A percentile compares a stretch with the other conserved stretches of the same genome.
phyloP scores from a whole-genome alignment of 2,329 filamentous ascomycete genomes.

The Ilyonectria sp. region DNA sequence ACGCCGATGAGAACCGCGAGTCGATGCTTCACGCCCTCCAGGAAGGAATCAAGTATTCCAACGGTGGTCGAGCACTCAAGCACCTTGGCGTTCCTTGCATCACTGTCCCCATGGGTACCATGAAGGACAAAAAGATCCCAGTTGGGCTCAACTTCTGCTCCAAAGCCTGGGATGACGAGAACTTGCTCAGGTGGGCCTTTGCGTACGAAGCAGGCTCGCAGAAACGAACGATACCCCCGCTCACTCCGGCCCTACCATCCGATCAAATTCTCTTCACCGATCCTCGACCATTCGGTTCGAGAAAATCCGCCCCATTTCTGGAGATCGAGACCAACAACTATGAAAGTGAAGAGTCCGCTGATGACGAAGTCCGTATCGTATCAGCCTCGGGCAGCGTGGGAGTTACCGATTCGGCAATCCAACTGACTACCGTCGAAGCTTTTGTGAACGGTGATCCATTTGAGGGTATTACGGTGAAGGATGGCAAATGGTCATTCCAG shows the following conservation, averaged over 20 bases:
- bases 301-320: background rate
- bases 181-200: constrained; percentile 12
- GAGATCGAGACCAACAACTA: background rate
- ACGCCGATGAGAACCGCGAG: constrained; percentile 6
- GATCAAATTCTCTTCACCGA: background rate
- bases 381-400: background rate
- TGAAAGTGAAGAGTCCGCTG: background rate
- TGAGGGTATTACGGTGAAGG: background rate
- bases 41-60: constrained; percentile 13
- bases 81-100: constrained; percentile 25
- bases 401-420: background rate
- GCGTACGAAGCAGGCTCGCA: constrained; percentile 11
- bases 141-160: constrained; percentile 20
- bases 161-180: constrained; percentile 17
- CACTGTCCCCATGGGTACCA: constrained; percentile 16
- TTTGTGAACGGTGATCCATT: constrained; percentile 7
- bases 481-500: background rate
- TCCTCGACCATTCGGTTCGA: background rate
- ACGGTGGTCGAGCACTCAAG: constrained; percentile 20
- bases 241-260: background rate
- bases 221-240: background rate
- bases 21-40: background rate
- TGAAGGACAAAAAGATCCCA: constrained; percentile 15
- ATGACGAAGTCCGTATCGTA: background rate
- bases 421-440: background rate